phyloP scores from a whole-genome alignment of 2,329 filamentous ascomycete species.

The Colletotrichum orchidophilum region DNA sequence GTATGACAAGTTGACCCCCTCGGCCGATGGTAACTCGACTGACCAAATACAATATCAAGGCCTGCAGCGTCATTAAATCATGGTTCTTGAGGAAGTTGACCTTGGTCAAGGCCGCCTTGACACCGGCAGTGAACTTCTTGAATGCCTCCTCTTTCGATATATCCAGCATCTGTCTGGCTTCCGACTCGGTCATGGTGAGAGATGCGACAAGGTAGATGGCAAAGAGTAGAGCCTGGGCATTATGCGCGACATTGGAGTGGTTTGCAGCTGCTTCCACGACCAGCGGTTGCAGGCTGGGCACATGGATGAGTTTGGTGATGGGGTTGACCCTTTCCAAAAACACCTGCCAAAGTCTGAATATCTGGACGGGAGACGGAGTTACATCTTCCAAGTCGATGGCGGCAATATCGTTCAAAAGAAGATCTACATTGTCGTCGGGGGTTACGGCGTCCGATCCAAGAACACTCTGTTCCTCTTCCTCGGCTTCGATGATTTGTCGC shows the following conservation, averaged over 20 bases:
- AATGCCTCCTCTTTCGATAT: constrained; percentile 60
- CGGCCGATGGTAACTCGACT: not conserved
- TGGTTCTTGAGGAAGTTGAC: constrained; percentile 67
- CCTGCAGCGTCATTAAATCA: constrained; percentile 67
- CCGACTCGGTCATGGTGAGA: constrained; percentile 48
- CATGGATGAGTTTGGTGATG: constrained; percentile 76
- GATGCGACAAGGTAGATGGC: constrained; percentile 35
- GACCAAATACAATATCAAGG: constrained; percentile 67
- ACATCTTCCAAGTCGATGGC: constrained; percentile 56
- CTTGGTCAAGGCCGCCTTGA: constrained; percentile 58
- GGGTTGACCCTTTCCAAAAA: constrained; percentile 81
- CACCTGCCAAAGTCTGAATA: constrained; percentile 78
- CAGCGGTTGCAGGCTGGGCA: constrained; percentile 73
- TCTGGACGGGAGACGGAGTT: constrained; percentile 72
- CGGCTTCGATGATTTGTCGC: constrained; percentile 64
- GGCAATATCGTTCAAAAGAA: constrained; percentile 57
- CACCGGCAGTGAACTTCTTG: constrained; percentile 61
- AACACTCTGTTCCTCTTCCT: constrained; percentile 58
- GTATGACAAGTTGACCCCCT: not conserved
- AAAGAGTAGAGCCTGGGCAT: constrained; percentile 35
- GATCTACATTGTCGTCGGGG: constrained; percentile 62
- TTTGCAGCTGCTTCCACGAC: constrained; percentile 71
- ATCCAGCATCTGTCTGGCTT: constrained; percentile 64
- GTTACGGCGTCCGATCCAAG: constrained; percentile 59
- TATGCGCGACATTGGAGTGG: constrained; percentile 61